These are phyloP conservation scores for Drechmeria coniospora DNA, from an alignment of 2,329 filamentous ascomycete genomes.

Conservation along the genomic window DNA sequence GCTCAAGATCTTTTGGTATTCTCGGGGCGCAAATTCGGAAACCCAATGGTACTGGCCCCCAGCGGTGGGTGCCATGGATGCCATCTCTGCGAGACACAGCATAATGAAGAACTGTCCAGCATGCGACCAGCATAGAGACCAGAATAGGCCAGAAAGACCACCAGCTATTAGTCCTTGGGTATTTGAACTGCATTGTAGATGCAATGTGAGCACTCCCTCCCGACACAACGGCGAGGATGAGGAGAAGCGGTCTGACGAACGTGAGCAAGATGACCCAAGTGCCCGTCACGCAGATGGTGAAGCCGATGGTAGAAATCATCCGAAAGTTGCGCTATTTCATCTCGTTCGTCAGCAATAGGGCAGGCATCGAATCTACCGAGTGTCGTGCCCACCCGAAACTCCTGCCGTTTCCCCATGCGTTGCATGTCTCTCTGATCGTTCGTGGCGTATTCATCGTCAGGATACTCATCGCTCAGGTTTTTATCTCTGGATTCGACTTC, in stretches of 20 bases:
- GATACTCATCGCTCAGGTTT: conserved; percentile 4
- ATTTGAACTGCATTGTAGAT: conserved; percentile 15
- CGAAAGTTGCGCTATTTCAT: conserved; percentile 24
- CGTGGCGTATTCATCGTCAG: conserved; percentile 5
- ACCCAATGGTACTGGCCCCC: conserved; percentile 46
- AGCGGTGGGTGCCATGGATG: conserved; percentile 38
- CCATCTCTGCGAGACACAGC: conserved; percentile 33
- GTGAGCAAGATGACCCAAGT: conserved; percentile 26
- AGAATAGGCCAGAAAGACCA: conserved; percentile 7
- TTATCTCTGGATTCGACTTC: neutral
- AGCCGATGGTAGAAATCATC: conserved; percentile 29
- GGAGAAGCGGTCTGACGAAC: conserved; percentile 21
- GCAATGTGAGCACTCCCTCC: conserved; percentile 23
- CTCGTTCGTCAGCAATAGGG: neutral
- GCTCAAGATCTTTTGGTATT: conserved; percentile 35
- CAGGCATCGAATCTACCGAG: too few species aligned
- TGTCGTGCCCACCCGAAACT: conserved; percentile 6
- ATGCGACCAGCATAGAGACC: conserved; percentile 7
- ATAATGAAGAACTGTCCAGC: conserved; percentile 16
- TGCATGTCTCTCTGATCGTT: conserved; percentile 8
- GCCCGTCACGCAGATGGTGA: conserved; percentile 28
- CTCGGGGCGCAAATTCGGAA: conserved; percentile 32
- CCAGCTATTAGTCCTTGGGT: conserved; percentile 7
- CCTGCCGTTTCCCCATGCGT: conserved; percentile 9
- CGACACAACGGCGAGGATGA: too few species aligned